A percentile compares a stretch with the other conserved stretches of the same genome.
Conservation (phyloP, 2,329 filamentous ascomycete species). For the Hirsutella rhossiliensis region DNA sequence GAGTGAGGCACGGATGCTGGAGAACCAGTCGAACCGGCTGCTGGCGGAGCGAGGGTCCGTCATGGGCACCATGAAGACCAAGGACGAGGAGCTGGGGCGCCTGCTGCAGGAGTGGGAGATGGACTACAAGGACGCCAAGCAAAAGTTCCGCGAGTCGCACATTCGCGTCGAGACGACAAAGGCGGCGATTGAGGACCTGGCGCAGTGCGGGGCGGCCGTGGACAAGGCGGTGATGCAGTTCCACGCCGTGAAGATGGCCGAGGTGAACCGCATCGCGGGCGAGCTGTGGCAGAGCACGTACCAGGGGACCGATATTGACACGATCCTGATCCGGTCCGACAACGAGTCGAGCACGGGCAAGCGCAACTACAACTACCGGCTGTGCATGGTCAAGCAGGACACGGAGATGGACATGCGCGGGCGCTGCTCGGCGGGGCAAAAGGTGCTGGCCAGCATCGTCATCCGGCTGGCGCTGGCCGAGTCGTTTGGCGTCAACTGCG, state of each 20-base stretch:
- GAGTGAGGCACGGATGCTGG: conserved; percentile 54
- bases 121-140: conserved; percentile 73
- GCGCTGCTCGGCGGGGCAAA: conserved; percentile 91
- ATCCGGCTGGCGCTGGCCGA: conserved; percentile 93
- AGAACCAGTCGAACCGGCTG: conserved; percentile 55
- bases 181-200: conserved; percentile 83
- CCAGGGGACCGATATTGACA: conserved; percentile 93
- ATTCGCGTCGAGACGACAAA: conserved; percentile 87
- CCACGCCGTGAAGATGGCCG: conserved; percentile 93
- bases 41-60: conserved; percentile 62
- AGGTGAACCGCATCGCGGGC: conserved; percentile 88
- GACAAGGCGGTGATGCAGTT: conserved; percentile 98
- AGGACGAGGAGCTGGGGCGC: conserved; percentile 66
- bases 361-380: conserved; percentile 89
- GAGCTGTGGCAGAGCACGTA: conserved; percentile 98
- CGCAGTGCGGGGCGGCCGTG: conserved; percentile 68
- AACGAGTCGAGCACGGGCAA: conserved; percentile 63
- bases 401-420: conserved; percentile 99
- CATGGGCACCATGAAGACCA: conserved; percentile 68
- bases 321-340: conserved; percentile 88
- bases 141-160: conserved; percentile 74
- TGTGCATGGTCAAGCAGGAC: conserved; percentile 95
- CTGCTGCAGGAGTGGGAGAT: conserved; percentile 71
- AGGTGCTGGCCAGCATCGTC: conserved; percentile 92
- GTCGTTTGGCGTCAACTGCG: conserved; percentile 92